These are phyloP conservation scores for Scleromitrula shiraiana DNA, from an alignment of 2,329 filamentous ascomycete species.

Conservation along the genomic window DNA sequence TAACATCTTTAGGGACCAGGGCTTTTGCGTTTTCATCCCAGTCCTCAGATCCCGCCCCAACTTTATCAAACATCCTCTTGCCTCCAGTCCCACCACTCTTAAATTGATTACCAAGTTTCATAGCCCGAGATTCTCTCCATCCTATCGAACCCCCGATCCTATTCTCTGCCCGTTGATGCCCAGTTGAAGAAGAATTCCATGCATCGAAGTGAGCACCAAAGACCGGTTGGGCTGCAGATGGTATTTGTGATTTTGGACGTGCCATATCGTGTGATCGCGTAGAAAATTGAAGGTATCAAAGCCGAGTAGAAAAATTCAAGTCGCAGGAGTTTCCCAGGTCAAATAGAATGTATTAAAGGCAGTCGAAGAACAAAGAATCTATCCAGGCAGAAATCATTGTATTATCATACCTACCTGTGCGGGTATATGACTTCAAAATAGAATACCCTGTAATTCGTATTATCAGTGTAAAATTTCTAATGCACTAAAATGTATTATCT, in stretches of 20 bases:
- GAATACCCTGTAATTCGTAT: too few species aligned
- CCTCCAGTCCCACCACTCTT: slow-evolving; percentile 48
- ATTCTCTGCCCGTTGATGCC: slow-evolving; percentile 71
- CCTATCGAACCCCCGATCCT: slow-evolving; percentile 50
- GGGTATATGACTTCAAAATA: too few species aligned
- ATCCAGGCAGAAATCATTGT: too few species aligned
- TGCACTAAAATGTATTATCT: too few species aligned
- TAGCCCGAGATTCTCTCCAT: slow-evolving; percentile 64
- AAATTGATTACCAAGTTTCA: slow-evolving; percentile 66
- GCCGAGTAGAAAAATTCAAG: too few species aligned
- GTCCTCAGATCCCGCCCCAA: slow-evolving; percentile 54
- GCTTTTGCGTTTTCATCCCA: slow-evolving; percentile 39
- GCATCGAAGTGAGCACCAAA: slow-evolving; percentile 48
- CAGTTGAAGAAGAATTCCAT: slow-evolving; percentile 67
- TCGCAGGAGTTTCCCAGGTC: too few species aligned
- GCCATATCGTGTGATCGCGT: slow-evolving; percentile 14
- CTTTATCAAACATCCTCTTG: slow-evolving; percentile 53
- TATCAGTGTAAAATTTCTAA: too few species aligned
- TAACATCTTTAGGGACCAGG: slow-evolving; percentile 36
- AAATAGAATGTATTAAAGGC: too few species aligned
- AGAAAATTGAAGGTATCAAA: too few species aligned
- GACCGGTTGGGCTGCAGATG: slow-evolving; percentile 30
- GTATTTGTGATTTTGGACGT: slow-evolving; percentile 17
- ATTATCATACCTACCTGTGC: too few species aligned
- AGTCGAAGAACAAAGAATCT: too few species aligned